Base-by-base conservation (phyloP, 805 yeast species). In the Wickerhamiella alocasiicola region DNA sequence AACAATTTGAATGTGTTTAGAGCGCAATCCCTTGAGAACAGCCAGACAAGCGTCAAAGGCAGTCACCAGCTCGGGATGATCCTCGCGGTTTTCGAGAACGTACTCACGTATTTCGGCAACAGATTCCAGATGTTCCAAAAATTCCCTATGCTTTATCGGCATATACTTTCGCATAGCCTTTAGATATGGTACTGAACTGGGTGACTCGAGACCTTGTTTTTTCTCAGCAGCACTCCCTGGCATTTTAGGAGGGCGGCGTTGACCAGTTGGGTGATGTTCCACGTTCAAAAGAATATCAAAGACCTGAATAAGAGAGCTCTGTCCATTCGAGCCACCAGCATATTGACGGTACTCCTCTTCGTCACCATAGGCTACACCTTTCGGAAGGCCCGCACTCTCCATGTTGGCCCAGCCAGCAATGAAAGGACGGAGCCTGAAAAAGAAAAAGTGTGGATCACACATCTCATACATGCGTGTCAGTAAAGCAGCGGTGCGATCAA, bases 321-420 rank as follows among this genome's bases (percentile, higher is more conserved):
- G 97, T 0, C 95, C 96, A 56, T 87, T 87, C 3, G 94, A 81
- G 1, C 97, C 97, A 20, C 97, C 97, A 13, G 94, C 68, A 56
- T 71, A 78, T 25, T 60, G 55, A 50, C 78, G 64, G 37, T 74
- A 78, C 21, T 50, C 57, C 2, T 57, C 54, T 53, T 77, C 84
- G 41, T 70, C 65, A 19, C 93, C 94, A 55, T 87, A 87, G 36
- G 67, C 63, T 1, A 87, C 78, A 1, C 96, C 97, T 44, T 76
- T 60, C 11, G 76, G 76, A 44, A 87, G 66, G 0, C 96, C 96
- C 2, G 78, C 85, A 42, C 74, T 83, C 19, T 72, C 74, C 95
- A 88, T 87, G 54, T 82, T 82, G 55, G 76, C 77, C 93, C 95
- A 88, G 2, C 96, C 97, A 1, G 95, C 95, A 48, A 88, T 64